These are phyloP conservation scores for Didymella exigua DNA, from an alignment of 2,329 filamentous ascomycete species.

Conservation along the genomic window DNA sequence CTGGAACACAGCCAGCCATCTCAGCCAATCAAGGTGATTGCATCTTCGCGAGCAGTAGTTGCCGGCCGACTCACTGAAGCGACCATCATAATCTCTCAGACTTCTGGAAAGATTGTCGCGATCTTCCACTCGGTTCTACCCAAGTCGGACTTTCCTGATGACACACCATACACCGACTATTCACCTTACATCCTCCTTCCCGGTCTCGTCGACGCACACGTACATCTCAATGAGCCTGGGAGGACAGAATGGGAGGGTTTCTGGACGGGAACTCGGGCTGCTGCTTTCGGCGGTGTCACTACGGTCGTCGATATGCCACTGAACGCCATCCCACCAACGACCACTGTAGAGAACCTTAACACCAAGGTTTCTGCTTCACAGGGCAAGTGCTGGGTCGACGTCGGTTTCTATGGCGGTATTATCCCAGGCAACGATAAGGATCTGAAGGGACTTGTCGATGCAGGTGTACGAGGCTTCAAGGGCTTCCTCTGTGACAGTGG, in stretches of 20 bases:
- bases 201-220: constrained; percentile 93
- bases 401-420: constrained; percentile 97
- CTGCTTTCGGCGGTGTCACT: constrained; percentile 93
- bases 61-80: constrained; percentile 78
- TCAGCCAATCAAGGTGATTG: constrained; percentile 72
- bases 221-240: constrained; percentile 96
- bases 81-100: constrained; percentile 77
- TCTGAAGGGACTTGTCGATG: constrained; percentile 78
- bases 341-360: constrained; percentile 78
- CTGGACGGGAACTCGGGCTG: constrained; percentile 89
- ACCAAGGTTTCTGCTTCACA: constrained; percentile 84
- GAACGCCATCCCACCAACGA: constrained; percentile 96
- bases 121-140: constrained; percentile 78
- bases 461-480: constrained; percentile 93
- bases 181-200: constrained; percentile 84
- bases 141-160: constrained; percentile 71
- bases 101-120: constrained; percentile 82
- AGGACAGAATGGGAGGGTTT: constrained; percentile 99
- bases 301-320: constrained; percentile 98
- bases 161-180: constrained; percentile 79
- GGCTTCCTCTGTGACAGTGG: constrained; percentile 97
- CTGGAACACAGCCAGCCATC: constrained; percentile 33
- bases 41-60: constrained; percentile 82
- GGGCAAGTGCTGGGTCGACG: constrained; percentile 96
- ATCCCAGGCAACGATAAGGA: constrained; percentile 86